phyloP scores from a whole-genome alignment of 1,284 basidiomycete genomes.

The Kwoniella shivajii region DNA sequence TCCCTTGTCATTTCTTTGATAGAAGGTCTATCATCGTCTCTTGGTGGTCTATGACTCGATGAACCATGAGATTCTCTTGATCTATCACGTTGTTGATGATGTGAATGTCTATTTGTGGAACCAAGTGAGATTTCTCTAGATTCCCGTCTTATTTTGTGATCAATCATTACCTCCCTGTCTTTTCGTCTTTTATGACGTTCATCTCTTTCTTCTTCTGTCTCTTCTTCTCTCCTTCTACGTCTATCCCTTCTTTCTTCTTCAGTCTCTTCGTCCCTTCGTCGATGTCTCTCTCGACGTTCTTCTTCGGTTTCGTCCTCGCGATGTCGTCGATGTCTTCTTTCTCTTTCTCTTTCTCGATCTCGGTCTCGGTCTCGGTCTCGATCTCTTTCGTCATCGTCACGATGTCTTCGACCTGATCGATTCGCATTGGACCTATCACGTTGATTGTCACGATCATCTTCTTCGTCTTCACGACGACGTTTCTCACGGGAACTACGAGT shows the following conservation, averaged over 20 bases:
- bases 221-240: constrained; percentile 7
- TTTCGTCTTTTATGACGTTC: constrained; percentile 30
- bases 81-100: constrained; percentile 33
- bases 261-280: constrained; percentile 35
- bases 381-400: constrained; percentile 28
- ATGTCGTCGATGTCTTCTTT: constrained; percentile 55
- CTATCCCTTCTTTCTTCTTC: constrained; percentile 40
- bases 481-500: constrained; percentile 52
- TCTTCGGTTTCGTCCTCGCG: constrained; percentile 29
- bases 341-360: constrained; percentile 44
- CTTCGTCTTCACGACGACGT: constrained; percentile 56
- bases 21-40: constrained; percentile 14
- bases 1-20: constrained; percentile 42
- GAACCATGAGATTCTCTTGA: constrained; percentile 36
- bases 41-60: constrained; percentile 20
- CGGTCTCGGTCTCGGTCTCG: constrained; percentile 14
- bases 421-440: constrained; percentile 7
- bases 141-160: constrained; percentile 8
- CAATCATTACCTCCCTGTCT: constrained; percentile 15
- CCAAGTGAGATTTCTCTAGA: constrained; percentile 22
- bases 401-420: constrained; percentile 29
- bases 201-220: constrained; percentile 24
- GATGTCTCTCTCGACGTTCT: constrained; percentile 24
- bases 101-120: not conserved
- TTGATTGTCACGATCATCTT: constrained; percentile 44